phyloP scores from a whole-genome alignment of 2,329 filamentous ascomycete genomes.

The Epichloe aotearoae region DNA sequence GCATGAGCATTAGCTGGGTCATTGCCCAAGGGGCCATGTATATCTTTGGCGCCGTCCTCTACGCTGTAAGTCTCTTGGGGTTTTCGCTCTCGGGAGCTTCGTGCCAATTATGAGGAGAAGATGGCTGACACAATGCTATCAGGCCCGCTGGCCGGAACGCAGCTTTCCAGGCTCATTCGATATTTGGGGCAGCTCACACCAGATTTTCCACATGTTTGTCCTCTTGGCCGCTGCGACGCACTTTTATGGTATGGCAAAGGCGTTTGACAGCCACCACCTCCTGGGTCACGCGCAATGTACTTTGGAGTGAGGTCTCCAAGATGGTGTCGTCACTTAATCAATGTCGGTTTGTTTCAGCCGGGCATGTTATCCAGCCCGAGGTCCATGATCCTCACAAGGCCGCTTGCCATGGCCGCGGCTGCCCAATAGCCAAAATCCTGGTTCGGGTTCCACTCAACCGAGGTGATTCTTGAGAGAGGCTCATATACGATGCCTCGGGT shows the following conservation, averaged over 20 bases:
- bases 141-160: slow-evolving; percentile 73
- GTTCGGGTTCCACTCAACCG: slow-evolving; percentile 57
- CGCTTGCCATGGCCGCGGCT: slow-evolving; percentile 52
- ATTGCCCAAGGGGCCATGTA: slow-evolving; percentile 72
- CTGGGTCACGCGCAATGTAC: slow-evolving; percentile 39
- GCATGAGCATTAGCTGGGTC: slow-evolving; percentile 73
- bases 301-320: slow-evolving; percentile 3
- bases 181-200: slow-evolving; percentile 85
- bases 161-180: slow-evolving; percentile 68
- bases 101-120: neutral
- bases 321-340: slow-evolving; percentile 1
- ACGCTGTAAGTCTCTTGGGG: slow-evolving; percentile 48
- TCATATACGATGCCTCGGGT: slow-evolving; percentile 43
- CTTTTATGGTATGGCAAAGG: slow-evolving; percentile 65
- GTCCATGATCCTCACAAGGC: slow-evolving; percentile 53
- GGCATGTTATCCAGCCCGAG: slow-evolving; percentile 34
- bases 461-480: slow-evolving; percentile 47
- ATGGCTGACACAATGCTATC: neutral
- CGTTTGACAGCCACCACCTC: slow-evolving; percentile 75
- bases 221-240: slow-evolving; percentile 71
- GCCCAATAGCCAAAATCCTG: slow-evolving; percentile 52
- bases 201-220: slow-evolving; percentile 89
- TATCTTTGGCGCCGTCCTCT: slow-evolving; percentile 71
- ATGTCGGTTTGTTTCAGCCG: neutral
- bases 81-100: neutral